Percentiles rank a stretch among this genome's conserved stretches.
phyloP scores from a whole-genome alignment of 352 stramenopile species.

The Globisporangium spinosum region DNA sequence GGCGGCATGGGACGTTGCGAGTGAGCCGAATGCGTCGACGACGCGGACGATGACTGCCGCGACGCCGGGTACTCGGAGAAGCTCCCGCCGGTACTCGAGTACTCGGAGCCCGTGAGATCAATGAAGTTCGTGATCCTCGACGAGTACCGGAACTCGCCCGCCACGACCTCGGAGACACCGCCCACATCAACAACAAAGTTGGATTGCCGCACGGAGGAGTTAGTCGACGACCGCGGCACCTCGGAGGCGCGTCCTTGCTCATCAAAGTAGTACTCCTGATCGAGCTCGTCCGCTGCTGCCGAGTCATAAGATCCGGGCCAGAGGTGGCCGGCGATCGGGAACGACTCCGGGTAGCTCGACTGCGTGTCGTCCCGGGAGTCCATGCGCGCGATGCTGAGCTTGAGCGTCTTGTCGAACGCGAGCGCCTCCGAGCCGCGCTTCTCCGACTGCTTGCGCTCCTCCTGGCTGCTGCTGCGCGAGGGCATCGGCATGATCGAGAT shows the following conservation, averaged over 20 bases:
- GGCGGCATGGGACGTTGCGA: not conserved
- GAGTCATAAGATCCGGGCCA: slow-evolving; percentile 17
- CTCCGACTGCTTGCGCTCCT: slow-evolving; percentile 9
- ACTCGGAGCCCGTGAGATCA: not conserved
- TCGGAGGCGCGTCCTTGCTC: slow-evolving; percentile 15
- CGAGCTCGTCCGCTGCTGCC: slow-evolving; percentile 4
- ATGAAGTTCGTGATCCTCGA: slow-evolving; percentile 4
- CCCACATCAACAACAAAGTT: not conserved
- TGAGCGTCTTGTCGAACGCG: slow-evolving; percentile 14
- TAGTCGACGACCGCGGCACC: slow-evolving; percentile 8
- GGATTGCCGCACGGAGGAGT: not conserved
- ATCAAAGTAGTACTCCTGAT: slow-evolving; percentile 19
- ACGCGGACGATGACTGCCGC: not conserved
- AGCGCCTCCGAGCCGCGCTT: not conserved
- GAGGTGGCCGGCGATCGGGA: slow-evolving; percentile 8
- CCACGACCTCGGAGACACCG: not conserved
- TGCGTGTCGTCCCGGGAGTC: slow-evolving; percentile 9
- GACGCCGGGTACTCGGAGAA: not conserved
- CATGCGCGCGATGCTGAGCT: slow-evolving; percentile 17
- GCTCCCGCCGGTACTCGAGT: not conserved
- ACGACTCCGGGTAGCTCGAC: slow-evolving; percentile 8
- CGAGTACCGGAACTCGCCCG: not conserved
- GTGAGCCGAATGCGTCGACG: not conserved
- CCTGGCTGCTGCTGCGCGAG: slow-evolving; percentile 4
- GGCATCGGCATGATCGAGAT: slow-evolving; percentile 17